Evolutionary conservation across 192 early-diverging fungal species (phyloP), one percentile per base, ranked within the genome.

Genomic region (Rhizophagus sp.): DNA sequence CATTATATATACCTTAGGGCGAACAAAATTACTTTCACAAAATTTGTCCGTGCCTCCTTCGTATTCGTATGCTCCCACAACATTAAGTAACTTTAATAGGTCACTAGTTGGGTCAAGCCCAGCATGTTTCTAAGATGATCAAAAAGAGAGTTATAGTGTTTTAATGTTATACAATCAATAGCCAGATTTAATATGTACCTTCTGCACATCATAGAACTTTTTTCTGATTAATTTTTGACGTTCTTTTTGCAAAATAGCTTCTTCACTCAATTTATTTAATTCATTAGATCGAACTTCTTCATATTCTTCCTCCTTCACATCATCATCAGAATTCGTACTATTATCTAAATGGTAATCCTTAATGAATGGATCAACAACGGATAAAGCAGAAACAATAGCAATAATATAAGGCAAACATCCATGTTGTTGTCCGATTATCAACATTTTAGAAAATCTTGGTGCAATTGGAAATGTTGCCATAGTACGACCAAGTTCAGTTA

Each of bases 291-390:
- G 73, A 1, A 36, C 86, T 33, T 84, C 88, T 17, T 74, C 79
- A 33, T 83, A 81, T 22, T 86, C 91, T 62, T 79, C 86, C 10
- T 90, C 90, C 3, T 36, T 36, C 24, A 83, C 88, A 64, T 89
- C 91, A 15, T 87, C 87, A 27, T 85, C 84, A 41, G 87, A 88
- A 62, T 89, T 89, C 30, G 88, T 86, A 34, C 88, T 89, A 50
- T 87, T 82, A 73, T 89, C 88, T 77, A 94, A 66, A 73, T 91
- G 85, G 67, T 89, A 89, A 80, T 95, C 93, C 57, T 91, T 88
- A 63, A 98, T 85, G 84, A 99, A 98, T 17, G 95, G 93, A 78
- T 99, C 96, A 36, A 96, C 98, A 1, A 97, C 96, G 2, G 96
- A 95, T 65, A 99, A 82, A 0, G 94, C 96, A 0, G 97, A 91